Evolutionary conservation across 768 basidiomycete genomes (phyloP), one percentile per base, ranked within the genome.

Genomic region (Guyanaporus albipodus): DNA sequence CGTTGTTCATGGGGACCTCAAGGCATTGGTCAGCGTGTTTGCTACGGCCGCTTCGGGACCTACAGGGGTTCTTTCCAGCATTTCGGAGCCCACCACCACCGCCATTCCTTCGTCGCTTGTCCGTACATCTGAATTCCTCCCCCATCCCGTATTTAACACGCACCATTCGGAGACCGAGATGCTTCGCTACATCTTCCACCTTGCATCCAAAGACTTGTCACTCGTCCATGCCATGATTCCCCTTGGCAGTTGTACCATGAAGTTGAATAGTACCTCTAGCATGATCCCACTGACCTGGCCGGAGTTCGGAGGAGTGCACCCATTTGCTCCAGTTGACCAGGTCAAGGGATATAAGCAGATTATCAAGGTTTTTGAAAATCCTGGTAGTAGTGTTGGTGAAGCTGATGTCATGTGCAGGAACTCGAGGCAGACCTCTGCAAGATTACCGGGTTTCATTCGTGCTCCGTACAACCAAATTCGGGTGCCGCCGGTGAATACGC

Each of bases 81-180:
- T 85, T 33, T 61, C 76, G 36, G 69, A 75, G 34, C 72, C 77
- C 1, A 56, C 60, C 7, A 31, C 58, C 5, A 42, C 61, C 10
- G 67, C 72, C 10, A 75, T 91, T 40, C 83, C 85, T n/a, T 49
- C 71, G 9, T 52, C 60, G 24, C 71, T 87, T 42, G 73, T 64
- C 38, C 83, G 85, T 34, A 80, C 74, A 2, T 86, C 87, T 3
- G 69, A 78, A 33, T 89, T 82, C 69, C 76, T 99, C 10, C 77
- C 80, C 0, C 90, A 99, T 64, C 79, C 89, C 1, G 91, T 96
- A 31, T 99, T 95, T 74, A 98, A 97, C 74, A 82, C 85, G 45
- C 87, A 97, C 60, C 95, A 98, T 64, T 95, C 93, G 5, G 96
- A 99, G 73, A 99, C 96, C 0, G 93, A 97, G 70, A 93, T 99